Percentiles rank a stretch among this genome's conserved stretches.
Evolutionary conservation across 371 early-diverging fungal genomes (phyloP).

Genomic region (Thermomucor indicae-seudaticae): DNA sequence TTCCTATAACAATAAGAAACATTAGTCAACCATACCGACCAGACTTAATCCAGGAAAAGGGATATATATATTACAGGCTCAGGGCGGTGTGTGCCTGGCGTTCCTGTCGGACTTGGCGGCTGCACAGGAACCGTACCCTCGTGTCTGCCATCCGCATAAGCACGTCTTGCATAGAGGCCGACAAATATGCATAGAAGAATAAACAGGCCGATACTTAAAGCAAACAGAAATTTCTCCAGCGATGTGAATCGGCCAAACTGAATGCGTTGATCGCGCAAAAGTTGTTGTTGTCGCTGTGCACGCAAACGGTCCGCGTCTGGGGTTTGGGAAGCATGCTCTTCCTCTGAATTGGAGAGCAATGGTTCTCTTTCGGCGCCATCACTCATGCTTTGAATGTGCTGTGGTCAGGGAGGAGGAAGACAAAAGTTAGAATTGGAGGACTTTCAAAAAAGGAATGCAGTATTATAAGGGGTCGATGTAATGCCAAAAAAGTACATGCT

Average conservation of each 20-base stretch:
- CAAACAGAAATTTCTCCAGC: slow-evolving; percentile 31
- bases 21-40: no score
- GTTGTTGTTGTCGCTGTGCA: slow-evolving; percentile 1
- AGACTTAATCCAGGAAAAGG: no score
- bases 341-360: slow-evolving; percentile 2
- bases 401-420: neutral
- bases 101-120: slow-evolving; percentile 3
- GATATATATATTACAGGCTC: neutral
- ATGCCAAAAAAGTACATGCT: neutral
- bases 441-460: neutral
- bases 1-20: no score
- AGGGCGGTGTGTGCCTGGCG: slow-evolving; percentile 3
- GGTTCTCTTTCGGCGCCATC: slow-evolving; percentile 6
- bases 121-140: slow-evolving; percentile 1
- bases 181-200: slow-evolving; percentile 30
- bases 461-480: neutral
- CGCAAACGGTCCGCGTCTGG: neutral
- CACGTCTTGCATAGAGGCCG: slow-evolving; percentile 32
- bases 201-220: slow-evolving; percentile 25
- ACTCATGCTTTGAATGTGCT: neutral
- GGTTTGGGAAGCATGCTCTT: neutral
- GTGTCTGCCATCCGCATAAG: slow-evolving; percentile 18
- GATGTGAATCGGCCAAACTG: slow-evolving; percentile 27
- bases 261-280: slow-evolving; percentile 1
- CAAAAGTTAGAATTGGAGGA: neutral